Conservation (phyloP, 371 early-diverging fungal species). For the Lichtheimia ramosa region DNA sequence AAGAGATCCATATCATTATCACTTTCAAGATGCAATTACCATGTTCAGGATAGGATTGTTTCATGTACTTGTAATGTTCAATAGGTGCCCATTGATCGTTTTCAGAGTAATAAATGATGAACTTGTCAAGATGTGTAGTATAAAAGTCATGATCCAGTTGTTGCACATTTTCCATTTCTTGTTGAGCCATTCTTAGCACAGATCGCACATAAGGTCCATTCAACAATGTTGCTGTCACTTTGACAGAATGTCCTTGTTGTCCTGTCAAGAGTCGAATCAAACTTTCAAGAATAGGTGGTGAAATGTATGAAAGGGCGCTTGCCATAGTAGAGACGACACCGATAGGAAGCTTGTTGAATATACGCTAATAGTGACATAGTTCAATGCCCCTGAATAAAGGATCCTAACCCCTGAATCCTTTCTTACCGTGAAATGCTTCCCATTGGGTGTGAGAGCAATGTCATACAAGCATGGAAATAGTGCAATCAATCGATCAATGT, state of each 20-base stretch:
- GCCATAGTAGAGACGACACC: slow-evolving; percentile 36
- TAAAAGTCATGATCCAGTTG: slow-evolving; percentile 69
- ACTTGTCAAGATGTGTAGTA: slow-evolving; percentile 55
- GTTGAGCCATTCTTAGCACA: slow-evolving; percentile 65
- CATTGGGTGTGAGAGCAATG: slow-evolving; percentile 78
- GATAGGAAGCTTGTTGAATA: slow-evolving; percentile 41
- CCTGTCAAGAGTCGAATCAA: slow-evolving; percentile 39
- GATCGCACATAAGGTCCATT: slow-evolving; percentile 60
- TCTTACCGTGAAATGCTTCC: slow-evolving; percentile 59
- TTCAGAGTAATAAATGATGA: slow-evolving; percentile 79
- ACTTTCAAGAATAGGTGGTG: slow-evolving; percentile 32
- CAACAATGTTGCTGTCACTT: slow-evolving; percentile 63
- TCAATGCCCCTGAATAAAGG: not conserved
- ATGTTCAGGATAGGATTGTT: slow-evolving; percentile 54
- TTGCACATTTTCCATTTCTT: slow-evolving; percentile 74
- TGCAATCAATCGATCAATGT: slow-evolving; percentile 62
- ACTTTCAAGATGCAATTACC: slow-evolving; percentile 33
- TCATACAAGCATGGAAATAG: slow-evolving; percentile 81
- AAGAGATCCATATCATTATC: not conserved
- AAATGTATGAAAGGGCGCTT: slow-evolving; percentile 32
- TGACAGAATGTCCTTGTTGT: slow-evolving; percentile 41
- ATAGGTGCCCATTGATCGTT: slow-evolving; percentile 80
- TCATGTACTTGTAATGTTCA: slow-evolving; percentile 71
- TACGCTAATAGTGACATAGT: slow-evolving; percentile 20
- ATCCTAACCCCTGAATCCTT: not conserved